Base-by-base conservation (phyloP, 2,329 filamentous ascomycete species). In the Nectriaceae sp. region DNA sequence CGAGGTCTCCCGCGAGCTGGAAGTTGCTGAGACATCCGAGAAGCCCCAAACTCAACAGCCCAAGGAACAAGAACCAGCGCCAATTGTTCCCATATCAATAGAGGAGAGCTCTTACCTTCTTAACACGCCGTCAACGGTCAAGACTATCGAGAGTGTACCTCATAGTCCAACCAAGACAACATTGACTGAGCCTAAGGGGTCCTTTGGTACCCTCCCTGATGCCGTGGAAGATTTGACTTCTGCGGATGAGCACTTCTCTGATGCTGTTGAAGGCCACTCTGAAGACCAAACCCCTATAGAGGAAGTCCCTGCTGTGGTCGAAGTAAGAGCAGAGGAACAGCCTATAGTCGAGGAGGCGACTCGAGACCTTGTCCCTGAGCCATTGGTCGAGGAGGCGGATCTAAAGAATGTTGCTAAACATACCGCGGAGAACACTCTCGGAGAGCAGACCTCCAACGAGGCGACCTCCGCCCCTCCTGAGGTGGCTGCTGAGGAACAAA, bases 91-190 rank as follows among this genome's bases (percentile, higher is more conserved):
- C 15, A 71, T 68, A 49, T 71, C 70, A 5, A 74, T 73, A 55
- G 67, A 74, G 50, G 64, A 69, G 54, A 76, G 69, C 57, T 73
- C 71, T 11, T 72, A 73, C 54, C 55, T 75, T 15, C 66, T 72
- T 22, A 61, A 70, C 42, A 70, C 69, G 20, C 69, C 75, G 3
- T 46, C 63, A 11, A 5, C 8, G n/a, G 19, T 21, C 11, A 39
- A 10, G 46, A 61, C 58, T 16, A 53, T 53, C 18, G 52, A 59
- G 21, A 48, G 47, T 16, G 16, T 56, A 40, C 40, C 55, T 38
- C 52, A 59, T 44, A 58, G 51, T 11, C 56, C 63, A 15, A 54
- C 50, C 40, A 57, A 59, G 35, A 52, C 60, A n/a, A 63, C 60
- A 10, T 61, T 64, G 5, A 56, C 56, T 29, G 61, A 60, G 45